Conservation (phyloP, 169 alveolate genomes). For the Plasmodium sp. region DNA sequence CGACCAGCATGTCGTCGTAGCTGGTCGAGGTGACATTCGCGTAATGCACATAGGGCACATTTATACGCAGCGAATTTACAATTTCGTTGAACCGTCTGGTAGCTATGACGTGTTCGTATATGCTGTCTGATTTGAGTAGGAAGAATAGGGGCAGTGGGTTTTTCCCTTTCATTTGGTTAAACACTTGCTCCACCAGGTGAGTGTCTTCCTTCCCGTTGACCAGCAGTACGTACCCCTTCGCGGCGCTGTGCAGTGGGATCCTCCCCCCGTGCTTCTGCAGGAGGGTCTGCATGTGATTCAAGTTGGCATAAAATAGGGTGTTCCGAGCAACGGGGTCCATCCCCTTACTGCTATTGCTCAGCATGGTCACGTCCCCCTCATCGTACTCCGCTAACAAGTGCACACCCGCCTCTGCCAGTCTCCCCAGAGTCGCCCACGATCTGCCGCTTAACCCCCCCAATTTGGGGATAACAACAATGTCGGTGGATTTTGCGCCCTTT, state of each 20-base stretch:
- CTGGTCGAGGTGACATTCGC: conserved; percentile 16
- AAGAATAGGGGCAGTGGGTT: conserved; percentile 31
- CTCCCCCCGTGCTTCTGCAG: conserved; percentile 7
- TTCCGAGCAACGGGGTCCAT: neutral
- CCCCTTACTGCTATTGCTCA: neutral
- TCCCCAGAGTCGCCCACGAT: conserved; percentile 16
- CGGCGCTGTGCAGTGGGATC: neutral
- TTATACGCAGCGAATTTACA: conserved; percentile 20
- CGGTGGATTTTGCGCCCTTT: conserved; percentile 47
- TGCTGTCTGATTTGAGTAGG: conserved; percentile 32
- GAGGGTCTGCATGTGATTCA: neutral
- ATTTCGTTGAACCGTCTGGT: conserved; percentile 62
- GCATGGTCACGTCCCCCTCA: neutral
- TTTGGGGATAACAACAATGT: conserved; percentile 16
- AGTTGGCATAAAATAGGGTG: conserved; percentile 10
- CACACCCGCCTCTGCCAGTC: conserved; percentile 32
- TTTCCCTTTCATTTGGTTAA: conserved; percentile 23
- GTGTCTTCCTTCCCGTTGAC: conserved; percentile 61
- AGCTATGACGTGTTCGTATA: conserved; percentile 49
- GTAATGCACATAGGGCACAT: conserved; percentile 54
- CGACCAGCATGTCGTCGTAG: conserved; percentile 56
- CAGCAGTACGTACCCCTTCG: conserved; percentile 29
- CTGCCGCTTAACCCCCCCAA: conserved; percentile 7
- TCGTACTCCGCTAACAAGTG: conserved; percentile 11
- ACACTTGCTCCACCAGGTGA: neutral